Evolutionary conservation across 345 rosid species (phyloP), one percentile per base, ranked within the genome.

Genomic region (Arabis hirsuta): DNA sequence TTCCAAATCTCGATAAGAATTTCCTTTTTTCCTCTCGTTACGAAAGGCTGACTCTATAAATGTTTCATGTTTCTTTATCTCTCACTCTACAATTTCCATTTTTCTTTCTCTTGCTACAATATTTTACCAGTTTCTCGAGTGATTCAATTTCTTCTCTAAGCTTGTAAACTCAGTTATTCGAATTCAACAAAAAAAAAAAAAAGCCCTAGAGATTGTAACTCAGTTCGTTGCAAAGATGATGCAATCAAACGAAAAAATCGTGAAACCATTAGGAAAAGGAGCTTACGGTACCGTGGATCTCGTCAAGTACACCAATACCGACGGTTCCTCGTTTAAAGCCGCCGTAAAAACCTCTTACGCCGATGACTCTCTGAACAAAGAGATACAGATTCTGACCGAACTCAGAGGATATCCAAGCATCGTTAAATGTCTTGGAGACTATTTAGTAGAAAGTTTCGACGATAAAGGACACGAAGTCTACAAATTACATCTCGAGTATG

Each of bases 401-500:
- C 68, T 83, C 16, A 31, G 12, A 2, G 74, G 60, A 27, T 67
- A 74, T 47, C 76, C 76, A 5, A 48, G 41, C n/a, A 71, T 83
- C 36, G 34, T 79, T 12, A 0, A 20, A 9, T 73, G 73, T 22
- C 73, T 60, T 12, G 81, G 76, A 3, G 73, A 81, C 34, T 73
- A 73, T 32, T 69, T 62, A 34, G 48, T 52, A 66, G 60, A 66
- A 8, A 72, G 76, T 1, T 1, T 13, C 2, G 16, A 12, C 9
- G 10, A 4, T 6, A 36, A 62, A 9, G 75, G 79, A 2, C 39
- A 12, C 29, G 65, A 54, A 83, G 73, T 47, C 9, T 79, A 81
- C 59, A 79, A 77, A 13, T 12, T 83, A 13, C 12, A 77, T 26
- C 50, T 84, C 24, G 87, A 84, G 53, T 81, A 84, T 43, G 85